Evolutionary conservation across 768 basidiomycete species (phyloP).

Genomic region (Pseudohyphozyma bogoriensis): DNA sequence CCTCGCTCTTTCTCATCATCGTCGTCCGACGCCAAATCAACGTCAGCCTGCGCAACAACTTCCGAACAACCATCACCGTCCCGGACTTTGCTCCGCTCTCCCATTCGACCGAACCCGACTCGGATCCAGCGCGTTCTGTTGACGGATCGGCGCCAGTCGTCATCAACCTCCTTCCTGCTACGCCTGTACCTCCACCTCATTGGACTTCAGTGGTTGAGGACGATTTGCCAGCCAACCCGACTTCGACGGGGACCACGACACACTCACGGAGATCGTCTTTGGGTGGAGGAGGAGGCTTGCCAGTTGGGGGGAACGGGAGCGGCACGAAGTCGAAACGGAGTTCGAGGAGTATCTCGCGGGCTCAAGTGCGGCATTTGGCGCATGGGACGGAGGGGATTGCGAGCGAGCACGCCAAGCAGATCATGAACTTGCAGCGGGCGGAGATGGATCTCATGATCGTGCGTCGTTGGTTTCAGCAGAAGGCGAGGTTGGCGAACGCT

Average conservation of each 20-base stretch:
- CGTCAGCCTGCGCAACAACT: not conserved
- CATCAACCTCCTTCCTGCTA: not conserved
- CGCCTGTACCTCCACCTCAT: not conserved
- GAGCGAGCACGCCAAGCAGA: not conserved
- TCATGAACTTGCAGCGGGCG: not conserved
- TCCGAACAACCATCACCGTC: not conserved
- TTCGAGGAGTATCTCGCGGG: not conserved
- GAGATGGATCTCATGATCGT: not conserved
- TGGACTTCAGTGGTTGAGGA: no score
- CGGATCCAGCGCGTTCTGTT: not conserved
- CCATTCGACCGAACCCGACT: not conserved
- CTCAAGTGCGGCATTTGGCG: not conserved
- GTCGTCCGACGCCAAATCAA: not conserved
- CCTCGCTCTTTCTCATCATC: not conserved
- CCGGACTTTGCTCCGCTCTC: not conserved
- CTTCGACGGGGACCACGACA: no score
- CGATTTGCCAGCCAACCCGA: no score
- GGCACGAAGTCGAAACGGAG: no score
- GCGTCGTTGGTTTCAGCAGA: no score
- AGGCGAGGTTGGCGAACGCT: no score
- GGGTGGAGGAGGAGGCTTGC: not conserved
- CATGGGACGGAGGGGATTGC: not conserved
- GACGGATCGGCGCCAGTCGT: not conserved
- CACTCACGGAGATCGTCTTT: not conserved
- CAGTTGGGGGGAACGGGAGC: no score